These are phyloP conservation scores for Ottelia alismoides DNA, from an alignment of 106 monocot genomes.

Conservation along the genomic window DNA sequence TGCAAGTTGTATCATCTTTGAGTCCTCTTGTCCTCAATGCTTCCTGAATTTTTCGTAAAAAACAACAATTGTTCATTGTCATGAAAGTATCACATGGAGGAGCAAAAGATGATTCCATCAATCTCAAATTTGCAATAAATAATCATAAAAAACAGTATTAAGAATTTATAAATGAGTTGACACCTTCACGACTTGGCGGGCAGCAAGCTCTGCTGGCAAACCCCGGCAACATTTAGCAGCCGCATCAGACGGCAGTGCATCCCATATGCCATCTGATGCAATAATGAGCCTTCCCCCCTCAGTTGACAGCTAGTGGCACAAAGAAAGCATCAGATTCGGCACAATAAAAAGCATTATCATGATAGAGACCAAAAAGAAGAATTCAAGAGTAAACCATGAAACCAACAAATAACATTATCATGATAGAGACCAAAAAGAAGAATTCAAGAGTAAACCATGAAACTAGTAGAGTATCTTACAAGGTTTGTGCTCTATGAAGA, in stretches of 20 bases:
- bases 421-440: too few species aligned
- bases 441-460: too few species aligned
- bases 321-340: too few species aligned
- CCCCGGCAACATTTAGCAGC: conserved; percentile 79
- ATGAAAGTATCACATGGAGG: background rate
- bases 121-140: background rate
- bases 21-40: conserved; percentile 89
- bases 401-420: too few species aligned
- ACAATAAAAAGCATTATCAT: too few species aligned
- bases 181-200: conserved; percentile 88
- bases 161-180: background rate
- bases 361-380: too few species aligned
- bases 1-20: conserved; percentile 98
- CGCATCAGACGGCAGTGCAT: conserved; percentile 65
- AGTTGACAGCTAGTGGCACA: conserved; percentile 38
- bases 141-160: background rate
- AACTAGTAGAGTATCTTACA: too few species aligned
- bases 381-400: too few species aligned
- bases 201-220: conserved; percentile 87
- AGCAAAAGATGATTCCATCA: background rate
- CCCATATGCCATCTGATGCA: conserved; percentile 97
- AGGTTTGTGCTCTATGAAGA: too few species aligned
- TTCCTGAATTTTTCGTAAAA: too few species aligned
- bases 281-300: conserved; percentile 85
- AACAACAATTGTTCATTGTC: too few species aligned